Conservation (phyloP, 441 rosid species). For the California macrophylla region DNA sequence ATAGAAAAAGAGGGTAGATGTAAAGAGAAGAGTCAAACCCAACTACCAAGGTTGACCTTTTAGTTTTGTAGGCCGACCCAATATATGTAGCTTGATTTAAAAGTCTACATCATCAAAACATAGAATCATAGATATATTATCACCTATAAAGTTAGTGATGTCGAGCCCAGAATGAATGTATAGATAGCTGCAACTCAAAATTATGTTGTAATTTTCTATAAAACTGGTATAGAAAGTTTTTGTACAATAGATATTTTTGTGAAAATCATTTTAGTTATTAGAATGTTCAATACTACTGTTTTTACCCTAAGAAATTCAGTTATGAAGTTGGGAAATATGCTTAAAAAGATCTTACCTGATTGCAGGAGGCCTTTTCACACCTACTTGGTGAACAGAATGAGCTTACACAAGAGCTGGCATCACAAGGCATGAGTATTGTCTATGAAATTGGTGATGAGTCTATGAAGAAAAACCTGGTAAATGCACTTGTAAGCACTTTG, state of each 20-base stretch:
- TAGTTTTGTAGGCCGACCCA: background rate
- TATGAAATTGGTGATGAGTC: constrained; percentile 90
- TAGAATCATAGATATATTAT: background rate
- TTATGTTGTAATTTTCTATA: background rate
- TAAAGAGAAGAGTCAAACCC: background rate
- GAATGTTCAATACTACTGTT: background rate
- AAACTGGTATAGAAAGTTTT: background rate
- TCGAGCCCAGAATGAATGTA: background rate
- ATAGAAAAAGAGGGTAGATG: no score
- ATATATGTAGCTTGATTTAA: background rate
- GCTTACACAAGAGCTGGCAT: constrained; percentile 94
- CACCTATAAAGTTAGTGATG: background rate
- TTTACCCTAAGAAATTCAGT: background rate
- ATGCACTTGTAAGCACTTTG: constrained; percentile 75
- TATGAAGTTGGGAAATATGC: background rate
- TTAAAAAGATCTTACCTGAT: constrained; percentile 18
- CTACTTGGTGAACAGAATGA: constrained; percentile 92
- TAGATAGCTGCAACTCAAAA: background rate
- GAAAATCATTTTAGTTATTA: constrained; percentile 1
- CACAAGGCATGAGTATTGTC: constrained; percentile 97
- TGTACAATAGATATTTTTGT: background rate
- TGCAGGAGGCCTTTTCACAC: constrained; percentile 94
- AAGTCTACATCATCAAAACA: background rate
- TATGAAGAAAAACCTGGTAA: constrained; percentile 82
- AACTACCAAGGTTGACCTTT: no score